phyloP scores from a whole-genome alignment of 2,329 filamentous ascomycete species.

The Ascocoryne sarcoides region DNA sequence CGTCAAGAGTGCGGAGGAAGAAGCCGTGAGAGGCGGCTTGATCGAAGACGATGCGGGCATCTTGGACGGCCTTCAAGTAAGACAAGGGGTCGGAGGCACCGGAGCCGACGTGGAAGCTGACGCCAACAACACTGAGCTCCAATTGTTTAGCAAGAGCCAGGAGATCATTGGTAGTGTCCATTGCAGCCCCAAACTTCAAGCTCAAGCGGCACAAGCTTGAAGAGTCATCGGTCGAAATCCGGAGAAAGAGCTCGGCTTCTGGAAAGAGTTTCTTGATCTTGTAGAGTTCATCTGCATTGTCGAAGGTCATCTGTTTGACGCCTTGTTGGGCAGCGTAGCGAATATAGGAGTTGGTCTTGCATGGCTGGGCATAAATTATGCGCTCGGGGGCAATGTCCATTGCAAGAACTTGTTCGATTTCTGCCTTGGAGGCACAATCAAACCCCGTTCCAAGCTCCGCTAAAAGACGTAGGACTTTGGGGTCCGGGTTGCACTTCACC shows the following conservation, averaged over 20 bases:
- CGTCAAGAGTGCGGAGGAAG: conserved; percentile 77
- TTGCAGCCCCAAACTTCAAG: conserved; percentile 90
- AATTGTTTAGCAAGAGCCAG: conserved; percentile 73
- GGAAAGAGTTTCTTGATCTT: conserved; percentile 94
- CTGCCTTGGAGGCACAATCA: conserved; percentile 94
- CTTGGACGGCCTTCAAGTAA: conserved; percentile 83
- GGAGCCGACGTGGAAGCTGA: conserved; percentile 97
- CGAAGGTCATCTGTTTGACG: conserved; percentile 98
- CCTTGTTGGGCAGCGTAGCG: conserved; percentile 76
- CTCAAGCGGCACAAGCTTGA: conserved; percentile 89
- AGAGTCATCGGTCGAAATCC: conserved; percentile 93
- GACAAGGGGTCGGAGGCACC: conserved; percentile 89
- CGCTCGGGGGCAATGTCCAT: conserved; percentile 78
- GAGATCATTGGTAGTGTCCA: conserved; percentile 71
- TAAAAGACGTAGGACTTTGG: conserved; percentile 79
- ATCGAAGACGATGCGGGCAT: conserved; percentile 83
- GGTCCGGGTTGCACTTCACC: conserved; percentile 98
- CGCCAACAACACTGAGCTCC: conserved; percentile 83
- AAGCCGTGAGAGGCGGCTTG: conserved; percentile 71
- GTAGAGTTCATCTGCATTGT: conserved; percentile 95
- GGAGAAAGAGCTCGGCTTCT: conserved; percentile 81
- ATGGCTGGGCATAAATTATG: conserved; percentile 98
- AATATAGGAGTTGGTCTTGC: conserved; percentile 98
- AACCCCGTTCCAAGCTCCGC: conserved; percentile 86
- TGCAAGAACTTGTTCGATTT: conserved; percentile 85